Base-by-base conservation (phyloP, 352 stramenopile species). In the Globisporangium heterothallicum region DNA sequence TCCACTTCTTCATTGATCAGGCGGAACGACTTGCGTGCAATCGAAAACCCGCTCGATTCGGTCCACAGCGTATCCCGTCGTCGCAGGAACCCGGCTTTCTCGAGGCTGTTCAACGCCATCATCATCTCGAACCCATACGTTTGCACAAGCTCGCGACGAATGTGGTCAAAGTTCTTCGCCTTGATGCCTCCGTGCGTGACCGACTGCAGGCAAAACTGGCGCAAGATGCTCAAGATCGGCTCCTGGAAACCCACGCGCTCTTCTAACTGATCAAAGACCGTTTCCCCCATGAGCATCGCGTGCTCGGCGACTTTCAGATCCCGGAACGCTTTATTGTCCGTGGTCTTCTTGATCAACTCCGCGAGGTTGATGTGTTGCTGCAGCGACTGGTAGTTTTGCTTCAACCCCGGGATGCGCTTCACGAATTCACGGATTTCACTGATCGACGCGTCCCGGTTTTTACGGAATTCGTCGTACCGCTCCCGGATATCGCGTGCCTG, bases 351-450 rank as follows among this genome's bases (percentile, higher is more conserved):
- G 45, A 98, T 84, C 1, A 97, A 56, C 70, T 98, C 95, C 4
- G 95, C 95, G 48, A 99, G 68, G 60, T 98, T 95, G 59, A 98
- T 99, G 68, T 99, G 96, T 70, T 98, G 95, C 56, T 97, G 95
- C 13, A 99, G 68, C n/a, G 78, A 96, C 68, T 96, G 88, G 63
- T 97, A 96, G 59, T 95, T 97, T 45, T 96, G 81, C 43, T 95
- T 96, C 16, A 97, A 68, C 10, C 88, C 88, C 0, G 95, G 95
- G 58, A 98, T 98, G 60, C 96, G 90, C 75, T 99, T 99, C 43
- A 98, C 95, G 58, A 99, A 98, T 62, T 98, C 94, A 59, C 98
- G 95, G 50, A 99, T 98, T 73, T 99, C 94, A 12, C 84, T 94
- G 61, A 99, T 95, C 47, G 95, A 97, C 38, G 95, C 95, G 52